phyloP scores from a whole-genome alignment of 768 basidiomycete species.

The Leccinum variicolor region DNA sequence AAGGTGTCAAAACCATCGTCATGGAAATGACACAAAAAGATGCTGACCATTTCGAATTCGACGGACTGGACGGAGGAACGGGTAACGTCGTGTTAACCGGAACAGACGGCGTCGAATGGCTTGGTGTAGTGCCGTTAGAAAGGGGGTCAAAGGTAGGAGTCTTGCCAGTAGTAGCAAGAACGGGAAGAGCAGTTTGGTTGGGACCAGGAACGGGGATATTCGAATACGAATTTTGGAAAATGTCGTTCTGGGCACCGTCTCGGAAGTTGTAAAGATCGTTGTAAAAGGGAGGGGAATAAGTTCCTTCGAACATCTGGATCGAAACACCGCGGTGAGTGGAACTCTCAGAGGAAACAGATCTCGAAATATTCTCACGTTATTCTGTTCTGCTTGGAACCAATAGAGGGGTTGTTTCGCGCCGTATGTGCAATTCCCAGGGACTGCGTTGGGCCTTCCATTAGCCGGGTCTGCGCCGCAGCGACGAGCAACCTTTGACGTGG shows the following conservation, averaged over 20 bases:
- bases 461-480: conserved; percentile 61
- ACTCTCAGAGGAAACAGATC: neutral
- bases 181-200: conserved; percentile 24
- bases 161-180: neutral
- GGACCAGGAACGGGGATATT: conserved; percentile 45
- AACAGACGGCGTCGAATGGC: neutral
- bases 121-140: neutral
- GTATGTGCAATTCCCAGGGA: conserved; percentile 65
- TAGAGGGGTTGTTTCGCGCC: conserved; percentile 71
- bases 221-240: conserved; percentile 58
- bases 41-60: conserved; percentile 15
- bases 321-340: neutral
- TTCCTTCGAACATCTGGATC: conserved; percentile 61
- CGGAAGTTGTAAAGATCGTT: conserved; percentile 66
- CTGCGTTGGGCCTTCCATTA: conserved; percentile 40
- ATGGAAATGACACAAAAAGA: neutral
- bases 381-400: conserved; percentile 61
- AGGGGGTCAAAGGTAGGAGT: neutral
- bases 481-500: conserved; percentile 54
- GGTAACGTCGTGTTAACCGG: neutral
- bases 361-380: conserved; percentile 45
- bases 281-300: conserved; percentile 61
- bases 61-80: neutral
- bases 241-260: conserved; percentile 72
- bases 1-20: neutral